Percentiles rank a stretch among this genome's conserved stretches.
phyloP scores from a whole-genome alignment of 129 eudicot species.

The Heracleum sosnowskyi region DNA sequence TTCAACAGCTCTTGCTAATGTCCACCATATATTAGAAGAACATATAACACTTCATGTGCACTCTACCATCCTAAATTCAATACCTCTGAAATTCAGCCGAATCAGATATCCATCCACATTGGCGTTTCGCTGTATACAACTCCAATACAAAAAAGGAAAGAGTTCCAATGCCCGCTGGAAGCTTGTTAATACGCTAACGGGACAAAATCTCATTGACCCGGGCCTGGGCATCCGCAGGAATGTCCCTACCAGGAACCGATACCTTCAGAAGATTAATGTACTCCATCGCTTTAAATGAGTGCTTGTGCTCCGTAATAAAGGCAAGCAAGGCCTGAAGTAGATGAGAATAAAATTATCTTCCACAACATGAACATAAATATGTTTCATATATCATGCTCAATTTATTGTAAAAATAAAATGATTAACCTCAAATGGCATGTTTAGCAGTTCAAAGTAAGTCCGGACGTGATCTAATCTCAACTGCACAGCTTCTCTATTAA shows the following conservation, averaged over 20 bases:
- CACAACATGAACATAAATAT: not conserved
- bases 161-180: not conserved
- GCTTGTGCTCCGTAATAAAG: slow-evolving; percentile 72
- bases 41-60: not conserved
- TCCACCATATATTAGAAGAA: slow-evolving; percentile 2
- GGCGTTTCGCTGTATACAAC: not conserved
- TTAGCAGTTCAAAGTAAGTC: slow-evolving; percentile 82
- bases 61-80: not conserved
- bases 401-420: not conserved
- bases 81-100: not conserved
- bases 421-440: slow-evolving; percentile 96
- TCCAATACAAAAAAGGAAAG: not conserved
- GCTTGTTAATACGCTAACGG: slow-evolving; percentile 17
- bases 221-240: slow-evolving; percentile 77
- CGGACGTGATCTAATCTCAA: slow-evolving; percentile 74
- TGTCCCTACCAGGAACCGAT: slow-evolving; percentile 92
- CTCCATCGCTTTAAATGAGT: slow-evolving; percentile 68
- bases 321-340: slow-evolving; percentile 87
- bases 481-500: slow-evolving; percentile 81
- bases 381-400: not conserved
- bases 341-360: slow-evolving; percentile 1
- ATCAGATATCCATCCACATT: not conserved
- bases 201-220: slow-evolving; percentile 56
- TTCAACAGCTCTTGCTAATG: not conserved
- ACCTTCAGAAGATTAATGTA: slow-evolving; percentile 71